Evolutionary conservation across 2,329 filamentous ascomycete species (phyloP), one percentile per base, ranked within the genome.

Genomic region (Botrytis deweyae): DNA sequence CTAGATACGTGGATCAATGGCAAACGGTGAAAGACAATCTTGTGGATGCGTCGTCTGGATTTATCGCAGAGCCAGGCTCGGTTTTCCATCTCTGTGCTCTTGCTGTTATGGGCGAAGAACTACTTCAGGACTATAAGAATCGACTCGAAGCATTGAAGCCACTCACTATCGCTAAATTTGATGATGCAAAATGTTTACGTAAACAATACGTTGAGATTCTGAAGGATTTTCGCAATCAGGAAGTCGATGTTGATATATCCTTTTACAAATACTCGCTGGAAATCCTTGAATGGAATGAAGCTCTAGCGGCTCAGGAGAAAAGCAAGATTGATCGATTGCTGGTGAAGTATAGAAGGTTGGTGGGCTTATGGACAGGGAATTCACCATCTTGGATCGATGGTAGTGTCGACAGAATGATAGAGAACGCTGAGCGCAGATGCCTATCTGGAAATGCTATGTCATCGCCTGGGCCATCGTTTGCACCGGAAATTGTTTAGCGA

Each of bases 251-350:
- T 16, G 73, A 77, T 36, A 68, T 75, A 42, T 74, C 72, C 9
- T 75, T 75, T 33, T 78, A 78, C 44, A 77, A 75, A 70, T 67
- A 77, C 38, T 74, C 77, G 29, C 42, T 77, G 33, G 74, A 76
- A 33, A 74, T 78, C 3, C 65, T 76, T 40, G 75, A 76, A 55
- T 68, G 65, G 59, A 72, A 76, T 36, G 69, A 74, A 36, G 44
- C 42, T 52, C 49, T 72, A 22, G 75, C 38, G 33, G 52, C 38
- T 22, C 67, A 72, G 33, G 71, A 73, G 29, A 69, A 16, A 33
- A 69, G 64, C 12, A 73, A 25, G 22, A 42, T 52, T 22, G 55
- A 73, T 38, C 64, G 64, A 4, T 25, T 73, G 18, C 25, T 73
- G 20, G n/a, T 18, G 14, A 73, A 52, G 46, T 73, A 73, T 62